A percentile compares a stretch with the other conserved stretches of the same genome.
Conservation (phyloP, 2,329 filamentous ascomycete species). For the Alternaria arbusti region DNA sequence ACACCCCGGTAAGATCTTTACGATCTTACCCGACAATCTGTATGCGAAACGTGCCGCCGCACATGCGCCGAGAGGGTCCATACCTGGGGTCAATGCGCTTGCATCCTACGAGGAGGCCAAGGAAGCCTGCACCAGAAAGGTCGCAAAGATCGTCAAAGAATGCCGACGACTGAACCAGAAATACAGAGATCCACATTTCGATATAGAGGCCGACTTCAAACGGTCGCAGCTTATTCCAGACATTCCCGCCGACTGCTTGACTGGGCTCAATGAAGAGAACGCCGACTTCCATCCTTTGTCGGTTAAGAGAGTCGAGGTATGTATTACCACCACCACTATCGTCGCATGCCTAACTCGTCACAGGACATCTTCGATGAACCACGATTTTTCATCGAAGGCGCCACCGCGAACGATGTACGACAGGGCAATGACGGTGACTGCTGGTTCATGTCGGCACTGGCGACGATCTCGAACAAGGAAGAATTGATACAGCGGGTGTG, state of each 20-base stretch:
- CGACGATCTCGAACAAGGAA: constrained; percentile 75
- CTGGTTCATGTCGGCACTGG: constrained; percentile 83
- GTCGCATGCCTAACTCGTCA: constrained; percentile 15
- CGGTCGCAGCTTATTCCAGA: constrained; percentile 40
- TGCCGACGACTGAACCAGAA: constrained; percentile 82
- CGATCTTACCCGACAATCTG: constrained; percentile 71
- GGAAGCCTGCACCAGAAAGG: constrained; percentile 68
- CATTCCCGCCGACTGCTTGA: constrained; percentile 56
- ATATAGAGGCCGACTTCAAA: constrained; percentile 80
- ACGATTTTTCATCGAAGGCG: constrained; percentile 78
- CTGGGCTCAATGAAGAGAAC: constrained; percentile 52
- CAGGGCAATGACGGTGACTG: constrained; percentile 83
- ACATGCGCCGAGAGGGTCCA: constrained; percentile 59
- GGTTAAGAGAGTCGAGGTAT: constrained; percentile 71
- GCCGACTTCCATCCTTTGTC: constrained; percentile 66
- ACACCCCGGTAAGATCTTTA: constrained; percentile 74
- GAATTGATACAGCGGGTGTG: constrained; percentile 76
- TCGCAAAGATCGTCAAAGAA: constrained; percentile 64
- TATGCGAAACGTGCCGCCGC: constrained; percentile 67
- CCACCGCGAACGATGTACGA: constrained; percentile 76
- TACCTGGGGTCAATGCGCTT: constrained; percentile 67
- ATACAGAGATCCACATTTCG: constrained; percentile 86
- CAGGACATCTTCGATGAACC: constrained; percentile 81
- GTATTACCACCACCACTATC: neutral
- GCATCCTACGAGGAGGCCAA: constrained; percentile 76